These are phyloP conservation scores for Ascochyta lentis DNA, from an alignment of 2,329 filamentous ascomycete genomes.

Conservation along the genomic window DNA sequence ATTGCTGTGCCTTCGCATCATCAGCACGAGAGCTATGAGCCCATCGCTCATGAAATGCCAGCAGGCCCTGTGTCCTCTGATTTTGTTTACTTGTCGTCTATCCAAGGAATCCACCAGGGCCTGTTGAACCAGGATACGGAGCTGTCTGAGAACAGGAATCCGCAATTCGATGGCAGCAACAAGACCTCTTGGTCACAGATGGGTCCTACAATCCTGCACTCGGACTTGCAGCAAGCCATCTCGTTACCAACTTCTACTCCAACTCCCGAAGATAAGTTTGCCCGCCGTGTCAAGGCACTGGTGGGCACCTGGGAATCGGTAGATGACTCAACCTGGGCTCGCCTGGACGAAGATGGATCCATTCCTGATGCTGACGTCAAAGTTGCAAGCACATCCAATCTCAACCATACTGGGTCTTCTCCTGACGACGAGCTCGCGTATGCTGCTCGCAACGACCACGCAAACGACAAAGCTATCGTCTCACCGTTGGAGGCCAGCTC, in stretches of 20 bases:
- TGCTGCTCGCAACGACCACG: too few species aligned
- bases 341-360: background rate
- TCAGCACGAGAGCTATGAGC: background rate
- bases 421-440: too few species aligned
- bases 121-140: background rate
- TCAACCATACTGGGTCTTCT: too few species aligned
- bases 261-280: background rate
- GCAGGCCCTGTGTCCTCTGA: background rate
- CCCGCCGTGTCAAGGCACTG: background rate
- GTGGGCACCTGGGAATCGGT: background rate
- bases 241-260: background rate
- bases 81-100: background rate
- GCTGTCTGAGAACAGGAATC: background rate
- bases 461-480: background rate
- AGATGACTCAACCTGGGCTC: background rate
- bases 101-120: background rate
- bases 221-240: background rate
- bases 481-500: background rate
- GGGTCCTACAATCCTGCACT: background rate
- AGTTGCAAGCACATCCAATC: too few species aligned
- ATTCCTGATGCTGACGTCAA: too few species aligned
- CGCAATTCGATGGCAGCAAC: background rate
- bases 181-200: background rate
- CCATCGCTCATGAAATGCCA: background rate
- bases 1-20: background rate